A percentile compares a stretch with the other conserved stretches of the same genome.
Conservation (phyloP, 2,329 filamentous ascomycete species). For the Fusarium lateritium region DNA sequence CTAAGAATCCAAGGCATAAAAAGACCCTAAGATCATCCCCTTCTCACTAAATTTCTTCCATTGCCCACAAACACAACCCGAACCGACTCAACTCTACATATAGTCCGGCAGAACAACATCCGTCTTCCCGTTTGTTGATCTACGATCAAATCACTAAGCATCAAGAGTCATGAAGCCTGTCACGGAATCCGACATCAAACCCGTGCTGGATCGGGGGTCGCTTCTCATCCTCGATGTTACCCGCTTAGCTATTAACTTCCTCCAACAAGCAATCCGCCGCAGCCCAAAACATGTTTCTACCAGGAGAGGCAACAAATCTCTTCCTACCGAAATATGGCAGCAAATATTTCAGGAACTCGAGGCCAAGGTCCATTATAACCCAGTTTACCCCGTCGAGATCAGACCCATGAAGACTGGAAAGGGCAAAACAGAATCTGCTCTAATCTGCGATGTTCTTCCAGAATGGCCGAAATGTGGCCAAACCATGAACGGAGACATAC, state of each 20-base stretch:
- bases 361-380: background rate
- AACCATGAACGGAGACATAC: background rate
- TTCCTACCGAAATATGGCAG: background rate
- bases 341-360: background rate
- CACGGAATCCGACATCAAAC: background rate
- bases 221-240: background rate
- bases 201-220: background rate
- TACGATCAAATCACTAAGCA: too few relatives aligned
- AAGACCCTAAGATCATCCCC: too few relatives aligned
- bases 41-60: too few relatives aligned
- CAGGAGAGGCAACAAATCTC: background rate
- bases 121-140: too few relatives aligned
- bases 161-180: background rate
- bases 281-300: background rate
- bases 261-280: background rate
- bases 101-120: too few relatives aligned
- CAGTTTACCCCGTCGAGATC: background rate
- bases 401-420: background rate
- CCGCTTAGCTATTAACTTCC: background rate
- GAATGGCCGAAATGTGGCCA: background rate
- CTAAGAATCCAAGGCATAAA: too few relatives aligned
- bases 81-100: too few relatives aligned
- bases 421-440: background rate
- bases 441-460: background rate
- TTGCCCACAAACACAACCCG: too few relatives aligned